A percentile compares a stretch with the other conserved stretches of the same genome.
Evolutionary conservation across 2,329 filamentous ascomycete species (phyloP).

Genomic region (Orbilia blumenaviensis): DNA sequence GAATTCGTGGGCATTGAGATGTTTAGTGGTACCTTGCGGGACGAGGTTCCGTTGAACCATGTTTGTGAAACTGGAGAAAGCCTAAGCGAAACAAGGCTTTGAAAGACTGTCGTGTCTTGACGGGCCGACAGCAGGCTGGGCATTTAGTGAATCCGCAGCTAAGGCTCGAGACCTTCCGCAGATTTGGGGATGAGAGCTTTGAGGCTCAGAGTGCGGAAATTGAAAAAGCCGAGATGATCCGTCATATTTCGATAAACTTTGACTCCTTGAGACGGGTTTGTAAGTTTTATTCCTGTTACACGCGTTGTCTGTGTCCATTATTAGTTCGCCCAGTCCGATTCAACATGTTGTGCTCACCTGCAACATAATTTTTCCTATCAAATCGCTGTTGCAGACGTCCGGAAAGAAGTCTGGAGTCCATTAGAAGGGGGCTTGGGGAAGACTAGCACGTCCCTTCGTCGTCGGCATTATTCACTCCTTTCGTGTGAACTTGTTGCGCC

Average conservation of each 20-base stretch:
- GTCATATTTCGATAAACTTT: not conserved
- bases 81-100: not conserved
- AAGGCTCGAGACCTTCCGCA: not conserved
- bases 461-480: too few species aligned
- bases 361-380: too few species aligned
- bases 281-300: too few species aligned
- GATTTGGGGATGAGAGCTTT: not conserved
- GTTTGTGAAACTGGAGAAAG: slow-evolving; percentile 11
- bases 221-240: not conserved
- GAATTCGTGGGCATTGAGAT: not conserved
- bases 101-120: not conserved
- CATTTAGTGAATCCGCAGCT: not conserved
- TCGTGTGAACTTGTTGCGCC: too few species aligned
- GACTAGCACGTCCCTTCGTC: too few species aligned
- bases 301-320: too few species aligned
- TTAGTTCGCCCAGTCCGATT: too few species aligned
- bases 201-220: not conserved
- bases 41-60: slow-evolving; percentile 21
- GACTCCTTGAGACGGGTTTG: not conserved
- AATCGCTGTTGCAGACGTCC: too few species aligned
- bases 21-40: slow-evolving; percentile 27
- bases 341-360: too few species aligned
- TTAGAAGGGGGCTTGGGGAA: too few species aligned
- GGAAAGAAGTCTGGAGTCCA: too few species aligned
- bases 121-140: slow-evolving; percentile 18